Evolutionary conservation across 1,284 basidiomycete species (phyloP).

Genomic region (Austroboletus novae-zelandiae): DNA sequence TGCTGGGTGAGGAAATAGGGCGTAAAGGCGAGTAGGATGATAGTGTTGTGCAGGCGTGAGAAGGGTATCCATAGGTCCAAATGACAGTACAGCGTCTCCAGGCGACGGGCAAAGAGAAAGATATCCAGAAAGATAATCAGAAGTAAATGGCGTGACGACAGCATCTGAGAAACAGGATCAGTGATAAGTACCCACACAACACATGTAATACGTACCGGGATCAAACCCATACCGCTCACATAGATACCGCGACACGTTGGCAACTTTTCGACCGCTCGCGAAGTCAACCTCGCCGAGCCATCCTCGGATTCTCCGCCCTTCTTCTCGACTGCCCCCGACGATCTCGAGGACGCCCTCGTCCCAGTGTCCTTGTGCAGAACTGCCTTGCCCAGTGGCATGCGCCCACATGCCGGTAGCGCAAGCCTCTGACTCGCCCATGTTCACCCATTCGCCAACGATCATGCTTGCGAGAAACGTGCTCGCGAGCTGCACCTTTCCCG

Average conservation of each 20-base stretch:
- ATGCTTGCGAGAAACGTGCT: constrained; percentile 71
- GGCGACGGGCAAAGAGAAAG: constrained; percentile 69
- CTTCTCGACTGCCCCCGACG: constrained; percentile 69
- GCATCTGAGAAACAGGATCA: constrained; percentile 47
- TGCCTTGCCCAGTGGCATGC: constrained; percentile 37
- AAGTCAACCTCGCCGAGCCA: constrained; percentile 77
- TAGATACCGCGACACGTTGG: constrained; percentile 69
- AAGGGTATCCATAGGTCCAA: constrained; percentile 76
- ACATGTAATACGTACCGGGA: constrained; percentile 44
- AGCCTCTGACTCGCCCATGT: constrained; percentile 73
- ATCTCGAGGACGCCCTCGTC: constrained; percentile 75
- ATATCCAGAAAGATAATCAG: constrained; percentile 71
- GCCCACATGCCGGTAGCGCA: constrained; percentile 75
- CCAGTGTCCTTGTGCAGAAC: constrained; percentile 56
- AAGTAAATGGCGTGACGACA: constrained; percentile 70
- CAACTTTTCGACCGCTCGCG: constrained; percentile 58
- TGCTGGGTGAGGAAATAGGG: constrained; percentile 71
- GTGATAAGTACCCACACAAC: not conserved
- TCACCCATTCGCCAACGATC: constrained; percentile 66
- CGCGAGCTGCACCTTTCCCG: constrained; percentile 67
- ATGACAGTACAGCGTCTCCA: constrained; percentile 68
- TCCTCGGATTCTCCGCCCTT: constrained; percentile 61
- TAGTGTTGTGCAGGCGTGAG: constrained; percentile 71
- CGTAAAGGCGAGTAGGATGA: constrained; percentile 67
- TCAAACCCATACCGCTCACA: constrained; percentile 79